Evolutionary conservation across 345 rosid species (phyloP), one percentile per base, ranked within the genome.

Genomic region (Gossypium ekmanianum): DNA sequence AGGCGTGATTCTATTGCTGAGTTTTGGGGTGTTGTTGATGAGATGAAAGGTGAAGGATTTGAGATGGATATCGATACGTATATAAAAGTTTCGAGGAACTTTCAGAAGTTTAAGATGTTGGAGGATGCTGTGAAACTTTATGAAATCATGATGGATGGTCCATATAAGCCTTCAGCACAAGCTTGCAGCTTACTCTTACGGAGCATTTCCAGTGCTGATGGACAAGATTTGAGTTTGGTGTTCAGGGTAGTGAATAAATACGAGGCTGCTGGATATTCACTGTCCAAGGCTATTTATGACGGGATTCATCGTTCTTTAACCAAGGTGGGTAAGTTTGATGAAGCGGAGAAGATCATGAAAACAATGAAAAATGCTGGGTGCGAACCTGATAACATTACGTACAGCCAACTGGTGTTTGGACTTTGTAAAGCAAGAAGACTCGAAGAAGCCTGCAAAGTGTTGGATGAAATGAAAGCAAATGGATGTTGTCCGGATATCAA

Each of bases 141-240:
- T 68, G 97, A 92, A 80, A 78, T 84, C 76, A 90, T 92, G 98
- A 94, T 90, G 94, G 96, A 92, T 81, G 82, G 97, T 54, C 97
- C 87, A 0, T 92, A 81, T 81, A 88, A 87, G 85, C 98, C 97
- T 68, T 85, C 92, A 0, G 71, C 76, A 80, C 89, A 90, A 75
- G 89, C 89, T 71, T 92, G 97, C 79, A 79, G 74, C 80, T 76
- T 85, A 18, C 89, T 94, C 52, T 68, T 94, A 76, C 81, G 87
- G 76, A 84, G 81, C 72, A 77, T 94, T 77, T 83, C 94, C 2
- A 76, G 77, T 45, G 74, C 84, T 75, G 82, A 83, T 26, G 76
- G 71, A 65, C 86, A 87, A 1, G 85, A 88, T 87, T 62, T 89
- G 76, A 81, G 81, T 79, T 85, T 94, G 87, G 97, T 86, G 17